Percentiles rank a stretch among this genome's conserved stretches.
phyloP scores from a whole-genome alignment of 805 yeast genomes.

The Candida nitratophila region DNA sequence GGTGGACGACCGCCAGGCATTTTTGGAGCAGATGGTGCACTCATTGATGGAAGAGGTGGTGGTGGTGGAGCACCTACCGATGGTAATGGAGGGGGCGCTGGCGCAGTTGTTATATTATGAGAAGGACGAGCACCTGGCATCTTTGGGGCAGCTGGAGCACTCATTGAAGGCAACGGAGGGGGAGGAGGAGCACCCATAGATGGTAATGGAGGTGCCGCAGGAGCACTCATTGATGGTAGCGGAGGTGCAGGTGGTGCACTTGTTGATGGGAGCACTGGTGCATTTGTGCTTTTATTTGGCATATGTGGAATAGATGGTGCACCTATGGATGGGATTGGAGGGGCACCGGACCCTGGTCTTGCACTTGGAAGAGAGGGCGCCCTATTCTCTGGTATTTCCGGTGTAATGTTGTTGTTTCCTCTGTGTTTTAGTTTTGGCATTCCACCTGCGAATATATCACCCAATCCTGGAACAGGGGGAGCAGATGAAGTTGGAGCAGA shows the following conservation, averaged over 20 bases:
- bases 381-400: conserved; percentile 6
- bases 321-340: conserved; percentile 15
- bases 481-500: conserved; percentile 19
- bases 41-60: conserved; percentile 5
- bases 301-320: conserved; percentile 11
- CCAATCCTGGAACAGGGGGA: conserved; percentile 42
- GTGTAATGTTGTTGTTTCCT: conserved; percentile 19
- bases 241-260: conserved; percentile 5
- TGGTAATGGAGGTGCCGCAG: conserved; percentile 17
- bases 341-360: no score
- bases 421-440: conserved; percentile 62
- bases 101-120: conserved; percentile 1
- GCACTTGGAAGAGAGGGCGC: conserved; percentile 1
- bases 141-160: conserved; percentile 8
- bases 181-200: conserved; percentile 16
- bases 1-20: not conserved
- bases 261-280: conserved; percentile 9
- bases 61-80: conserved; percentile 9
- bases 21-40: conserved; percentile 8
- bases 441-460: conserved; percentile 72
- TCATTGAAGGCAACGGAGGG: conserved; percentile 13
- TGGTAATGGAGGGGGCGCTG: conserved; percentile 2
- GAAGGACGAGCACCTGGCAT: no score
- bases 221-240: conserved; percentile 2
- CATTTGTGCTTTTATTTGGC: conserved; percentile 8